Conservation (phyloP, 345 rosid genomes). For the Camelina neglecta region DNA sequence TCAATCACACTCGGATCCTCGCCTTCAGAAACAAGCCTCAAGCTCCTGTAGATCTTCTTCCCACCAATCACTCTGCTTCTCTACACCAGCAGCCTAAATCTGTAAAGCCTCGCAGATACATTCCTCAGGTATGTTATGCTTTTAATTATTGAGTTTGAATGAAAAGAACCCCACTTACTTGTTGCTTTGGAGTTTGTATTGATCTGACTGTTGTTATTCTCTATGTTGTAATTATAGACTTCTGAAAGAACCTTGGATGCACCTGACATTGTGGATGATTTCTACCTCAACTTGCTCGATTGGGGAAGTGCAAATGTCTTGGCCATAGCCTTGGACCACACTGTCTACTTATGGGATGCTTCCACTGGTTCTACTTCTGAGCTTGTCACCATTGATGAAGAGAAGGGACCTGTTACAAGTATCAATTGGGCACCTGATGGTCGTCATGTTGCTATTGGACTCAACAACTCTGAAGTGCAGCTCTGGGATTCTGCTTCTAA, state of each 20-base stretch:
- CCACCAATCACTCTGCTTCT: constrained; percentile 23
- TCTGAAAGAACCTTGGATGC: constrained; percentile 51
- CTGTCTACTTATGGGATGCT: constrained; percentile 58
- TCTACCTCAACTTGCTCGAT: constrained; percentile 46
- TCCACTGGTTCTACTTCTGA: constrained; percentile 52
- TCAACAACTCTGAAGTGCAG: constrained; percentile 45
- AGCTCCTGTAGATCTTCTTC: constrained; percentile 34
- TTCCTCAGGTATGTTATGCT: constrained; percentile 34
- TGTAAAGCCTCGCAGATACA: constrained; percentile 45
- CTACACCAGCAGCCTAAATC: constrained; percentile 43
- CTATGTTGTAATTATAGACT: not conserved
- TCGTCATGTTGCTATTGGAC: constrained; percentile 41
- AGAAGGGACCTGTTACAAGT: constrained; percentile 47
- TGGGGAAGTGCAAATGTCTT: constrained; percentile 49
- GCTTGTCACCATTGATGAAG: constrained; percentile 55
- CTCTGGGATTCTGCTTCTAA: constrained; percentile 37
- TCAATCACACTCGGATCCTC: constrained; percentile 68
- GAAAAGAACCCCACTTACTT: not conserved
- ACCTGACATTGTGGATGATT: constrained; percentile 47
- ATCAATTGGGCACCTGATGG: constrained; percentile 48
- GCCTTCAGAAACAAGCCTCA: constrained; percentile 80
- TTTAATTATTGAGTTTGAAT: not conserved
- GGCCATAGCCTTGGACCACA: constrained; percentile 47
- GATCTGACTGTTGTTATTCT: not conserved
- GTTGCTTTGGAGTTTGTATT: constrained; percentile 24